phyloP scores from a whole-genome alignment of 108 stramenopile species.

The Chaetoceros muelleri region DNA sequence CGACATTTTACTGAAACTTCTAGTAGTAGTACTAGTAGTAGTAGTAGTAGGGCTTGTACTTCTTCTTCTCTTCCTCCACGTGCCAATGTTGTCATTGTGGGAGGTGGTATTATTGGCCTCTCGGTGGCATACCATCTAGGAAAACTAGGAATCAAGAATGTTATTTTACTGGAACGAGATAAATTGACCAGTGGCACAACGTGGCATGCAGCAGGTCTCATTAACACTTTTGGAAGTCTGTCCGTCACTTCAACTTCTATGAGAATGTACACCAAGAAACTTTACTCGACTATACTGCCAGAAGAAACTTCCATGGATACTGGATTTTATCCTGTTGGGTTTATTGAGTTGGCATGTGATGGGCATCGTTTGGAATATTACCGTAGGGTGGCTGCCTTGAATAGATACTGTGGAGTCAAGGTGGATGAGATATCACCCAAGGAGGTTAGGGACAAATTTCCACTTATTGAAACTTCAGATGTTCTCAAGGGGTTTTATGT shows the following conservation, averaged over 20 bases:
- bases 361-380: constrained; percentile 46
- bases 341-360: constrained; percentile 63
- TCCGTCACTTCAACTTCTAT: constrained; percentile 26
- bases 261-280: constrained; percentile 45
- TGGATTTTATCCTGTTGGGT: constrained; percentile 54
- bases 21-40: no score
- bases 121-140: constrained; percentile 67
- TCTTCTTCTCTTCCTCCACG: constrained; percentile 19
- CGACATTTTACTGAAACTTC: no score
- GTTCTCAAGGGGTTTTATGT: constrained; percentile 69
- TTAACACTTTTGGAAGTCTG: constrained; percentile 56
- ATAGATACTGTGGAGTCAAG: constrained; percentile 56
- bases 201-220: constrained; percentile 77
- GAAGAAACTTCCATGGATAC: constrained; percentile 51
- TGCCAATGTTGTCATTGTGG: constrained; percentile 52
- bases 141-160: constrained; percentile 34
- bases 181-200: constrained; percentile 64
- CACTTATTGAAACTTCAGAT: constrained; percentile 30
- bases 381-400: constrained; percentile 57
- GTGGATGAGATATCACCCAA: constrained; percentile 46
- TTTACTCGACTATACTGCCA: constrained; percentile 43
- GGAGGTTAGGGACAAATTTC: constrained; percentile 39
- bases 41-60: no score
- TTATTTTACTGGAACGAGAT: constrained; percentile 52
- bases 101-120: constrained; percentile 73